Evolutionary conservation across 1,284 basidiomycete genomes (phyloP).

Genomic region (Ceraceosorus guamensis): DNA sequence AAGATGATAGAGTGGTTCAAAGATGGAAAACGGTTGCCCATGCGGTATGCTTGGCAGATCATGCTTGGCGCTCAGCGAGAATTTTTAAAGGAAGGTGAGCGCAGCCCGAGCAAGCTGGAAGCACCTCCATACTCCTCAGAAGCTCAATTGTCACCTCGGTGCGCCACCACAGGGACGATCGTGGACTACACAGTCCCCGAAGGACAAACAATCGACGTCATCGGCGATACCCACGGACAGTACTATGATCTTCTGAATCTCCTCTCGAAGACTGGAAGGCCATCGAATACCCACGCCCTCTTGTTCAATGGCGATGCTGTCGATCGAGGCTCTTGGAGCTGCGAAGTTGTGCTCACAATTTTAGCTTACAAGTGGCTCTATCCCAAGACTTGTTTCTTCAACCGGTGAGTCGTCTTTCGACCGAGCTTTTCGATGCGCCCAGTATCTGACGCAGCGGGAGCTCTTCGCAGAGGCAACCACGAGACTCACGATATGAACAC

Average conservation of each 20-base stretch:
- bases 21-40: slow-evolving; percentile 74
- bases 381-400: slow-evolving; percentile 41
- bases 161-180: slow-evolving; percentile 56
- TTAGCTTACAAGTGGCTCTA: slow-evolving; percentile 84
- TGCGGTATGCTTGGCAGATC: slow-evolving; percentile 82
- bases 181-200: slow-evolving; percentile 71
- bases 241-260: slow-evolving; percentile 90
- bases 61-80: slow-evolving; percentile 72
- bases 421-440: too few relatives aligned
- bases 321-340: slow-evolving; percentile 92
- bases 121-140: too few relatives aligned
- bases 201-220: slow-evolving; percentile 56
- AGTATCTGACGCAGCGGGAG: too few relatives aligned
- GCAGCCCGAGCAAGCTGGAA: too few relatives aligned
- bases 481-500: slow-evolving; percentile 78
- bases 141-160: too few relatives aligned
- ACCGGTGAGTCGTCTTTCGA: slow-evolving; percentile 51
- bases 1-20: slow-evolving; percentile 89
- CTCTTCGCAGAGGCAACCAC: slow-evolving; percentile 65
- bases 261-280: slow-evolving; percentile 67
- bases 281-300: slow-evolving; percentile 36
- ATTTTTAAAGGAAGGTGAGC: slow-evolving; percentile 60
- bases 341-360: slow-evolving; percentile 87
- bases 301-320: slow-evolving; percentile 55
- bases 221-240: slow-evolving; percentile 49